Evolutionary conservation across 768 basidiomycete genomes (phyloP).

Genomic region (Clitopilus hobsonii): DNA sequence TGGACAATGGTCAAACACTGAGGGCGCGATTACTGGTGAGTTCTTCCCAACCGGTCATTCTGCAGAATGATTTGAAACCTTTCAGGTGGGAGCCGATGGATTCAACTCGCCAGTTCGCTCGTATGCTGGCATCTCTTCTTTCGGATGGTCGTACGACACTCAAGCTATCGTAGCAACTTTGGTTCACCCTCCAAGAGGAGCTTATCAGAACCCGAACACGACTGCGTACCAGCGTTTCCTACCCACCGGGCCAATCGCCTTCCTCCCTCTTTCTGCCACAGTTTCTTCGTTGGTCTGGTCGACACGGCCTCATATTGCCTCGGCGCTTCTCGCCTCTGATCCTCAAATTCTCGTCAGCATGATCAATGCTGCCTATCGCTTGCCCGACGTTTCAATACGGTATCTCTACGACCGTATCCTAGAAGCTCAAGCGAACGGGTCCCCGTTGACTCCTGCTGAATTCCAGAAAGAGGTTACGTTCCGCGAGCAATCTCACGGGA

Average conservation of each 20-base stretch:
- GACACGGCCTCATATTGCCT: slow-evolving; percentile 70
- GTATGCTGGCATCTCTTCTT: slow-evolving; percentile 81
- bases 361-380: slow-evolving; percentile 89
- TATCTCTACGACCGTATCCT: slow-evolving; percentile 62
- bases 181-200: slow-evolving; percentile 59
- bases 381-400: slow-evolving; percentile 68
- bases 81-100: slow-evolving; percentile 91
- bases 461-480: slow-evolving; percentile 64
- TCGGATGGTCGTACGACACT: slow-evolving; percentile 88
- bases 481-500: slow-evolving; percentile 68
- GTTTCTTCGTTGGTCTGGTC: slow-evolving; percentile 94
- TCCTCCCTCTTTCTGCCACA: slow-evolving; percentile 79
- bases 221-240: slow-evolving; percentile 94
- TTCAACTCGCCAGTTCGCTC: slow-evolving; percentile 89
- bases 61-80: not conserved
- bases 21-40: slow-evolving; percentile 74
- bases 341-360: slow-evolving; percentile 61
- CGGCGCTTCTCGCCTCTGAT: slow-evolving; percentile 63
- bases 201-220: slow-evolving; percentile 61
- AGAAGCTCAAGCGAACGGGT: slow-evolving; percentile 41
- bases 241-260: slow-evolving; percentile 92
- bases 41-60: not conserved
- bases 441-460: slow-evolving; percentile 40
- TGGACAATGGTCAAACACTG: slow-evolving; percentile 63
- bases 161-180: slow-evolving; percentile 91